phyloP scores from a whole-genome alignment of 345 rosid genomes.

The Anacardium occidentale region DNA sequence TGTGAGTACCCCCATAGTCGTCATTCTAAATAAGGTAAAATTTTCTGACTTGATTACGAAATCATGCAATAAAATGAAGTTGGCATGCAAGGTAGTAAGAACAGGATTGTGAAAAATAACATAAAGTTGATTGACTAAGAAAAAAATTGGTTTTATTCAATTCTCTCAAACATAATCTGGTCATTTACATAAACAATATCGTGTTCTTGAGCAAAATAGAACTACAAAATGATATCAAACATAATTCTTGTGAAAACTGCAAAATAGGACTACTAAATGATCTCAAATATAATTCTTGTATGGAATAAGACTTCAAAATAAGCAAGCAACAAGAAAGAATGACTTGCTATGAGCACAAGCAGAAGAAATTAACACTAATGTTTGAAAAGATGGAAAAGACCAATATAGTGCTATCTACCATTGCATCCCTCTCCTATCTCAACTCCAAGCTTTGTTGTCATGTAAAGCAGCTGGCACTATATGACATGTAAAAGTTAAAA shows the following conservation, averaged over 20 bases:
- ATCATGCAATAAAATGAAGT: not conserved
- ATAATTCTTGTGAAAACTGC: not conserved
- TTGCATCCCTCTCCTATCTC: slow-evolving; percentile 20
- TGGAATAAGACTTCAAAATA: not conserved
- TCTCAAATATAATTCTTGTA: not conserved
- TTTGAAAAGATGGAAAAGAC: not conserved
- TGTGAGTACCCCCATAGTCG: not conserved
- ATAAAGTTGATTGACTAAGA: not conserved
- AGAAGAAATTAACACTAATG: not conserved
- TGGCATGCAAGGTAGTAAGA: not conserved
- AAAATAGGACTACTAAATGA: not conserved
- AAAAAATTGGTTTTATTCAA: not conserved
- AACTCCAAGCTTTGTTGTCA: slow-evolving; percentile 21
- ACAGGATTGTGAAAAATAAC: not conserved
- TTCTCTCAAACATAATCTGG: not conserved
- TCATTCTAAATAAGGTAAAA: not conserved
- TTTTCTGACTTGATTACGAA: not conserved
- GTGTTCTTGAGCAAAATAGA: not conserved
- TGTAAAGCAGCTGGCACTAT: slow-evolving; percentile 14
- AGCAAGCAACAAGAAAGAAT: not conserved
- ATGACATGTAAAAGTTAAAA: slow-evolving; percentile 15
- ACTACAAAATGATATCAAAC: not conserved
- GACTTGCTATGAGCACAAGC: not conserved
- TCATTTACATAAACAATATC: not conserved
- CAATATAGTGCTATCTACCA: slow-evolving; percentile 15